Evolutionary conservation across 441 rosid genomes (phyloP).

Genomic region (Populus trichocarpa): DNA sequence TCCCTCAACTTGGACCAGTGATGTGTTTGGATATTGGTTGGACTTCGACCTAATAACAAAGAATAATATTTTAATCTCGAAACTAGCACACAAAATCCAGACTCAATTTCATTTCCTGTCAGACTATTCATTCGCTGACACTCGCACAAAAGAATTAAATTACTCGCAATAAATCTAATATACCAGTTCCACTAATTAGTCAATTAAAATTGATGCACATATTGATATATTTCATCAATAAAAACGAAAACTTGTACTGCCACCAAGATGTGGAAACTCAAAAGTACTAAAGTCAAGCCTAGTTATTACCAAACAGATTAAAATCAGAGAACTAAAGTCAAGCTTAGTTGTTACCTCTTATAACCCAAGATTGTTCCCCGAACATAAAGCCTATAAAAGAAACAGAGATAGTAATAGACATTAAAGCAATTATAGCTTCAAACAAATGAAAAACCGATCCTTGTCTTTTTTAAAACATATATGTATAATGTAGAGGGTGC

Average conservation of each 20-base stretch:
- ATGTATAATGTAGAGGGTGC: background rate
- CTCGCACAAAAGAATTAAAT: no score
- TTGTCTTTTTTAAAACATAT: background rate
- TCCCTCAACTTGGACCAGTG: constrained; percentile 81
- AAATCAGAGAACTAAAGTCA: background rate
- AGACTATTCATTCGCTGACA: background rate
- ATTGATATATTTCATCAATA: background rate
- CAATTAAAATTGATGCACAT: background rate
- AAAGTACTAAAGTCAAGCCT: no score
- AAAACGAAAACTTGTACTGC: no score
- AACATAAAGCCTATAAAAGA: constrained; percentile 55
- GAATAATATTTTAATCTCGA: constrained; percentile 6
- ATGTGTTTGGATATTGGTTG: constrained; percentile 76
- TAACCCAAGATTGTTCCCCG: constrained; percentile 82
- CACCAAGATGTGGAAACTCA: no score
- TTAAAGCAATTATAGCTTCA: background rate
- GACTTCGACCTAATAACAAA: constrained; percentile 63
- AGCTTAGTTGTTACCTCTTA: constrained; percentile 49
- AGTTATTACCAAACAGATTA: background rate
- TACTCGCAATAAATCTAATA: background rate
- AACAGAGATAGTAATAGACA: background rate
- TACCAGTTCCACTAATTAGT: background rate
- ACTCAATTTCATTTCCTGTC: background rate
- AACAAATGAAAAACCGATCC: background rate
- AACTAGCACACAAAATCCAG: background rate